Conservation (phyloP, 495 filamentous ascomycete genomes). For the Aspergillus egyptiacus region DNA sequence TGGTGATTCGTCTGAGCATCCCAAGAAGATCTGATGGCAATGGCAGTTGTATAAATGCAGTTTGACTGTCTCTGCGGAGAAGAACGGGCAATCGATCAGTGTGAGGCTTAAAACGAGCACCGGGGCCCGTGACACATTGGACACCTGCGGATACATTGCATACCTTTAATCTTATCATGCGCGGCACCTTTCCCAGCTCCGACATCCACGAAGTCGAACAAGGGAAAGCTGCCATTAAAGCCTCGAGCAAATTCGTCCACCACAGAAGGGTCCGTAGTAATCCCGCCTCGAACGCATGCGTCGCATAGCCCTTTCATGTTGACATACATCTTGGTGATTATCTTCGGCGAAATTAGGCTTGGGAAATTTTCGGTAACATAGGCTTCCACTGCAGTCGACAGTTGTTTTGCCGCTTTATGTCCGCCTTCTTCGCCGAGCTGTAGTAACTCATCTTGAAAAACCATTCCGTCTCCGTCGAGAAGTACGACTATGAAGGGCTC, state of each 20-base stretch:
- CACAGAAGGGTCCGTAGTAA: constrained; percentile 43
- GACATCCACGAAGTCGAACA: constrained; percentile 73
- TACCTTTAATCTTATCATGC: constrained; percentile 72
- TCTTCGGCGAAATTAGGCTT: constrained; percentile 48
- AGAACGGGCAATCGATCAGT: constrained; percentile 11
- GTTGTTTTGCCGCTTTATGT: constrained; percentile 58
- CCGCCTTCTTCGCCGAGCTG: constrained; percentile 63
- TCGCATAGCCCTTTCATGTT: constrained; percentile 61
- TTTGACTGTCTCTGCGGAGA: constrained; percentile 63
- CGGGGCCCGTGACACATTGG: not conserved
- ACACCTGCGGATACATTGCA: constrained; percentile 13
- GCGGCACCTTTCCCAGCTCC: constrained; percentile 63
- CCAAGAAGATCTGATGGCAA: constrained; percentile 76
- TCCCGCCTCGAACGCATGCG: constrained; percentile 51
- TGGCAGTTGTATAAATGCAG: constrained; percentile 61
- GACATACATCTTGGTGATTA: constrained; percentile 63
- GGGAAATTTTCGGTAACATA: constrained; percentile 43
- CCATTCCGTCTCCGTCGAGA: constrained; percentile 71
- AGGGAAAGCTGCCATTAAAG: constrained; percentile 64
- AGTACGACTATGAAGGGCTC: constrained; percentile 72
- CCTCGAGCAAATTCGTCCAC: constrained; percentile 67
- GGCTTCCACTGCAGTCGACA: constrained; percentile 48
- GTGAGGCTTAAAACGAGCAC: not conserved
- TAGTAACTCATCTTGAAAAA: constrained; percentile 65
- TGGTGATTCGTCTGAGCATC: constrained; percentile 68